Conservation (phyloP, 345 rosid species). For the Brassica rapa region DNA sequence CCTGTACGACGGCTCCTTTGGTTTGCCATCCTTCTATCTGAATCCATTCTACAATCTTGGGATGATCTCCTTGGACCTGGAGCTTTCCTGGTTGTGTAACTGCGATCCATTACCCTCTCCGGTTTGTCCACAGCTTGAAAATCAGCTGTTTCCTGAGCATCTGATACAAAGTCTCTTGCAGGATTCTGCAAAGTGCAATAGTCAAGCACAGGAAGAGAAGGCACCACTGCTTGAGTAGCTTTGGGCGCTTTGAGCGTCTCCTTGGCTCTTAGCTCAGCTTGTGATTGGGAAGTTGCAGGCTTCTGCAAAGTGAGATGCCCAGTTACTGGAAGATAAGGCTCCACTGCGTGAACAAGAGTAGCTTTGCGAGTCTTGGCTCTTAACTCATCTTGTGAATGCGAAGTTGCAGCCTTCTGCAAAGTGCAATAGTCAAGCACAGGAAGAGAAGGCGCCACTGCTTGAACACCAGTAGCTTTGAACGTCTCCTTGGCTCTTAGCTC, state of each 20-base stretch:
- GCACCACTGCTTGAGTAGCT: constrained; percentile 23
- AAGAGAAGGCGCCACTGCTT: constrained; percentile 43
- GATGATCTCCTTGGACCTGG: constrained; percentile 27
- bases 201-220: constrained; percentile 42
- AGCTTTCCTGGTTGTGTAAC: constrained; percentile 29
- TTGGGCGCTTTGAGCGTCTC: not conserved
- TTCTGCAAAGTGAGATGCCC: constrained; percentile 15
- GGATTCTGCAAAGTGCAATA: constrained; percentile 29
- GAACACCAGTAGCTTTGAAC: constrained; percentile 16
- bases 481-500: constrained; percentile 31
- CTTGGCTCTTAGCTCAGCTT: constrained; percentile 36
- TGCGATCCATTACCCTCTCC: constrained; percentile 27
- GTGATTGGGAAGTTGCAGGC: constrained; percentile 41
- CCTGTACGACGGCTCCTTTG: constrained; percentile 3
- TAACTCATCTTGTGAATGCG: constrained; percentile 36
- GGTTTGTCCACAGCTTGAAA: constrained; percentile 47
- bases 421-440: constrained; percentile 26
- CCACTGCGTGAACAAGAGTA: constrained; percentile 17
- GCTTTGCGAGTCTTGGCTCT: constrained; percentile 22
- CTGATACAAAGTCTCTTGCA: constrained; percentile 36
- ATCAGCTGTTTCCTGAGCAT: constrained; percentile 18
- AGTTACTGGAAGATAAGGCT: constrained; percentile 45
- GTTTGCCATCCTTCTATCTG: constrained; percentile 4
- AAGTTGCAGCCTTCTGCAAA: constrained; percentile 37
- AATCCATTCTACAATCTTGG: constrained; percentile 9